Percentiles rank a stretch among this genome's conserved stretches.
Evolutionary conservation across 2,329 filamentous ascomycete species (phyloP).

Genomic region (Penicillium sp.): DNA sequence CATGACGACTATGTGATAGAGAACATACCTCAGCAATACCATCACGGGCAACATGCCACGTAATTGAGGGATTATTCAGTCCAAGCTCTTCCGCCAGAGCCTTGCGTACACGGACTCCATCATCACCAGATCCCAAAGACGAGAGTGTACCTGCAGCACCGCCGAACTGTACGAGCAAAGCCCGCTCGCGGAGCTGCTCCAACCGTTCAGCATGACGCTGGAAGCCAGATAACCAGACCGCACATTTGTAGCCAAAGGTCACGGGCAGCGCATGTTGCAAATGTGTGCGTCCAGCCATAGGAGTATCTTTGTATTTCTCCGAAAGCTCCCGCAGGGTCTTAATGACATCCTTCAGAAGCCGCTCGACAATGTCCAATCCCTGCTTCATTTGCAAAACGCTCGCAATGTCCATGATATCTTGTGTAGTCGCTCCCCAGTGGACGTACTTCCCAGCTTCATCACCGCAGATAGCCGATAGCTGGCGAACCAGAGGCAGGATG

Average conservation of each 20-base stretch:
- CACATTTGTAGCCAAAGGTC: slow-evolving; percentile 63
- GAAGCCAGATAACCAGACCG: slow-evolving; percentile 57
- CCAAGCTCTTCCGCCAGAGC: slow-evolving; percentile 55
- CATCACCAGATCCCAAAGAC: slow-evolving; percentile 53
- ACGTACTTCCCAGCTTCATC: slow-evolving; percentile 52
- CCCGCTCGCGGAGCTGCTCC: slow-evolving; percentile 50
- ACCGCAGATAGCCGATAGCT: slow-evolving; percentile 47
- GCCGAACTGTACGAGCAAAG: slow-evolving; percentile 59
- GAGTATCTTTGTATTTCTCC: slow-evolving; percentile 54
- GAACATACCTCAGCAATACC: slow-evolving; percentile 54
- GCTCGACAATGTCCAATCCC: slow-evolving; percentile 54
- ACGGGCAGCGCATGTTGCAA: slow-evolving; percentile 61
- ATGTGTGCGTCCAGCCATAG: slow-evolving; percentile 62
- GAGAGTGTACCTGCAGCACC: slow-evolving; percentile 61
- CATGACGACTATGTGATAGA: neutral
- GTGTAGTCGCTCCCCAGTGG: slow-evolving; percentile 63
- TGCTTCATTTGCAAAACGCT: slow-evolving; percentile 58
- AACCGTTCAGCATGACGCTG: slow-evolving; percentile 55
- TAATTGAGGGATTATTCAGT: slow-evolving; percentile 56
- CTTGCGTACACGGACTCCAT: slow-evolving; percentile 55
- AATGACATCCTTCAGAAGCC: slow-evolving; percentile 50
- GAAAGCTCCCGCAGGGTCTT: slow-evolving; percentile 49
- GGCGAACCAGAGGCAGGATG: slow-evolving; percentile 56
- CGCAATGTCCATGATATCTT: slow-evolving; percentile 63
- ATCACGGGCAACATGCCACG: slow-evolving; percentile 62